phyloP scores from a whole-genome alignment of 306 rosid genomes.

The Luffa acutangula region DNA sequence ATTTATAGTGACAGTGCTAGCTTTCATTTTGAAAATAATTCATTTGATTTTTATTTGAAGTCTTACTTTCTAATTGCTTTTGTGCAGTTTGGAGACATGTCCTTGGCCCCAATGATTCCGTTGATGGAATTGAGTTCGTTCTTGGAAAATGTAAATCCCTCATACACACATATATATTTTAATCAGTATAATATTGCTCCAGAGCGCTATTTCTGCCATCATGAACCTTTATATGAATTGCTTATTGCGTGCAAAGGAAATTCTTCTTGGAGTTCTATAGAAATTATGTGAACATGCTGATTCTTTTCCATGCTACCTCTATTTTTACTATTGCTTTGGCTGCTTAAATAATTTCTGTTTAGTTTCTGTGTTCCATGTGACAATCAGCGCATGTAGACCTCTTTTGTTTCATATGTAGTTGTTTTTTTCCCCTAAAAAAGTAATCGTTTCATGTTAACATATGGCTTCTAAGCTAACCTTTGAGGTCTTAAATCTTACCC shows the following conservation, averaged over 20 bases:
- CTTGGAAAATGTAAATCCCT: slow-evolving; percentile 75
- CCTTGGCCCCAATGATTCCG: slow-evolving; percentile 57
- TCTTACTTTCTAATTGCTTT: slow-evolving; percentile 25
- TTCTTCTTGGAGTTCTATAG: not conserved
- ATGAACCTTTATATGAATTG: not conserved
- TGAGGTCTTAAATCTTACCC: not conserved
- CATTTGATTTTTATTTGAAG: not conserved
- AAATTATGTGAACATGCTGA: not conserved
- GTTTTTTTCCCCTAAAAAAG: not conserved
- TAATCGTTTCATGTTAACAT: not conserved
- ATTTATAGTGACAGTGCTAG: not conserved
- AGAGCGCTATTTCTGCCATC: not conserved
- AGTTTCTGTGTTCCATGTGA: not conserved
- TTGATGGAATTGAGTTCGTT: slow-evolving; percentile 70
- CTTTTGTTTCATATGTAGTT: not conserved
- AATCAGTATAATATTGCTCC: not conserved
- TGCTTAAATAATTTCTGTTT: not conserved
- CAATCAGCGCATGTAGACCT: not conserved
- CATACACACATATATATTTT: not conserved
- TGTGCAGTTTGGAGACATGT: slow-evolving; percentile 98
- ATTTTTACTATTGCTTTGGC: not conserved
- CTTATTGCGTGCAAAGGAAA: not conserved
- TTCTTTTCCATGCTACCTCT: not conserved
- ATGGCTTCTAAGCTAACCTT: not conserved
- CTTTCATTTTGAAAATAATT: not conserved